Conservation (phyloP, 2,329 filamentous ascomycete species). For the Diaporthe sp. region DNA sequence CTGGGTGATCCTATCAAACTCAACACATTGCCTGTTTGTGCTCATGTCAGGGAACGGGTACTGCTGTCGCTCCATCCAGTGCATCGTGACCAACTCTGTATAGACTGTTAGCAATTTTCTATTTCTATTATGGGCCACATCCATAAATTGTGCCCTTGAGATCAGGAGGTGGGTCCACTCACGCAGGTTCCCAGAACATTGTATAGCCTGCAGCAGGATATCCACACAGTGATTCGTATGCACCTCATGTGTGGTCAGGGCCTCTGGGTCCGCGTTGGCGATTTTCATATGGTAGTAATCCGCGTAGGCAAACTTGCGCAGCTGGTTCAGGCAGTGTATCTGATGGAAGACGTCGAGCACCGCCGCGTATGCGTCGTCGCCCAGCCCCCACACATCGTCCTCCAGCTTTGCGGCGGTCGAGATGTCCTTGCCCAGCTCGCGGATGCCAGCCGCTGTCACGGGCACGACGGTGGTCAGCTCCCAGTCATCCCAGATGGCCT, state of each 20-base stretch:
- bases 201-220: slow-evolving; percentile 52
- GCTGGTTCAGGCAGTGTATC: slow-evolving; percentile 51
- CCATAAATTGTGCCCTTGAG: no score
- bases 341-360: slow-evolving; percentile 51
- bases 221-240: slow-evolving; percentile 55
- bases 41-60: slow-evolving; percentile 53
- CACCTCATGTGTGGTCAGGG: slow-evolving; percentile 40
- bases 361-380: slow-evolving; percentile 51
- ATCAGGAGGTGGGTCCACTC: background rate
- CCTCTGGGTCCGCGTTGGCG: slow-evolving; percentile 40
- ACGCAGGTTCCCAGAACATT: slow-evolving; percentile 51
- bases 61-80: slow-evolving; percentile 50
- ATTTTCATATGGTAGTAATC: slow-evolving; percentile 46
- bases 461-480: slow-evolving; percentile 48
- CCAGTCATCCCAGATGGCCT: slow-evolving; percentile 50
- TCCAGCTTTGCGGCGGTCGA: slow-evolving; percentile 46
- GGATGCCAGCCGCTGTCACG: slow-evolving; percentile 47
- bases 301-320: slow-evolving; percentile 49
- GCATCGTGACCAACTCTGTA: slow-evolving; percentile 51
- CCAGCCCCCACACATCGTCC: slow-evolving; percentile 50
- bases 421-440: slow-evolving; percentile 51
- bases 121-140: no score
- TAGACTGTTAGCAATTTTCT: background rate
- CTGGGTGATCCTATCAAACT: slow-evolving; percentile 48
- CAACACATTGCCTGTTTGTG: slow-evolving; percentile 52